Evolutionary conservation across 202 grass and related monocot species (phyloP), one percentile per base, ranked within the genome.

Genomic region (Eragrostis tef): DNA sequence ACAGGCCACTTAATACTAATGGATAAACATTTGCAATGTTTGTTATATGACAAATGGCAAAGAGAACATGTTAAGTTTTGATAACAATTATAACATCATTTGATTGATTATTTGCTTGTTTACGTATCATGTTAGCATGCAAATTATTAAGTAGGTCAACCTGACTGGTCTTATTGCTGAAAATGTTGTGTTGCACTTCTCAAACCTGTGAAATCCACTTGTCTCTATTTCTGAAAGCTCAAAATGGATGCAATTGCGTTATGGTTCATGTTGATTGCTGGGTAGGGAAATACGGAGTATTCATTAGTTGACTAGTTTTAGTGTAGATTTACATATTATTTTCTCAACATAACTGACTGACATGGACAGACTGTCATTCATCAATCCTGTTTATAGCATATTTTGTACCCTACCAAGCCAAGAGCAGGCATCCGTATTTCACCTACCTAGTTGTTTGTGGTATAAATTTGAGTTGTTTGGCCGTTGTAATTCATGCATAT

Each of bases 141-240:
- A 11, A 22, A 47, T 52, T 59, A 48, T 53, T 10, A 64, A 31
- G 25, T 24, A 62, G 54, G 70, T 62, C 48, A 46, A 45, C 22
- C 24, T 46, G n/a, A 9, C 20, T 3, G 11, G 16, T 22, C 14
- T 74, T 16, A 26, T 53, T 9, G 5, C 26, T 62, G 16, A 8
- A 34, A 50, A 5, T 51, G n/a, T 6, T 16, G 11, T 63, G 29
- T 25, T 63, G 15, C 63, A 29, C 15, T 42, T 68, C 50, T 52
- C 46, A 72, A 44, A 79, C 75, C 1, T 34, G 36, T 85, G 20
- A 27, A 57, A 46, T 57, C 5, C 2, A 43, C 57, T 51, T 11
- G 24, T 24, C 10, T n/a, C 46, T 71, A 81, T 26, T 34, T 73
- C 39, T 73, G 11, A 81, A 19, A 72, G 21, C 24, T 69, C 50